These are phyloP conservation scores for Cladosporium oxysporum DNA, from an alignment of 2,329 filamentous ascomycete genomes.

Conservation along the genomic window DNA sequence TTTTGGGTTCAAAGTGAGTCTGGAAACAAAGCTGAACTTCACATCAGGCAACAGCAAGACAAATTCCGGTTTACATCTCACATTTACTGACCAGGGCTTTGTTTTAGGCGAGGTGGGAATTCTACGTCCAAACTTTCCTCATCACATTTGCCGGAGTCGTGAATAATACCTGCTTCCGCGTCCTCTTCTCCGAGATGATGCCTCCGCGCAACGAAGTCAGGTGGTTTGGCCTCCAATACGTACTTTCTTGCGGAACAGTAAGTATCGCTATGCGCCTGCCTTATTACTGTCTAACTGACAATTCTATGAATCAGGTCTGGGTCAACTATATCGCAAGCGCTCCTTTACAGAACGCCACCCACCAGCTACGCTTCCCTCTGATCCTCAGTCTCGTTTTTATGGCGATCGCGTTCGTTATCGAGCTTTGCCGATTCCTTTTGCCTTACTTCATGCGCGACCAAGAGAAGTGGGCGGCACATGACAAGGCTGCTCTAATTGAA, in stretches of 20 bases:
- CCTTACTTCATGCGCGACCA: neutral
- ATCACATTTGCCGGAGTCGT: conserved; percentile 15
- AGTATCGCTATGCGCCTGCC: neutral
- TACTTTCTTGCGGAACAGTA: conserved; percentile 22
- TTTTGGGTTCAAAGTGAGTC: neutral
- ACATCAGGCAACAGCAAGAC: neutral
- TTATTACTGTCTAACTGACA: neutral
- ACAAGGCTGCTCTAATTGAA: neutral
- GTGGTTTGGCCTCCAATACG: conserved; percentile 21
- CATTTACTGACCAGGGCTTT: neutral
- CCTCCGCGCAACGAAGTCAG: conserved; percentile 21
- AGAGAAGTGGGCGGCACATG: neutral
- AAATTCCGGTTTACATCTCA: neutral
- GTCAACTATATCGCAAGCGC: conserved; percentile 23
- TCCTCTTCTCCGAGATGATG: conserved; percentile 23
- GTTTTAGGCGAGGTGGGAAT: neutral
- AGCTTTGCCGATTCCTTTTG: neutral
- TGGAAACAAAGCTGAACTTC: neutral
- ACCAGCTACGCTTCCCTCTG: conserved; percentile 21
- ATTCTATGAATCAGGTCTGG: conserved; percentile 15
- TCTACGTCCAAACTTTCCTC: conserved; percentile 16
- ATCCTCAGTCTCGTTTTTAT: conserved; percentile 19
- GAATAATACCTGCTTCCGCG: conserved; percentile 18
- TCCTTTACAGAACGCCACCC: conserved; percentile 22
- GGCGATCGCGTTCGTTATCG: neutral